Percentiles rank a stretch among this genome's conserved stretches.
Conservation (phyloP, 176 grass and related monocot species). For the bread wheat (Triticum aestivum) region DNA sequence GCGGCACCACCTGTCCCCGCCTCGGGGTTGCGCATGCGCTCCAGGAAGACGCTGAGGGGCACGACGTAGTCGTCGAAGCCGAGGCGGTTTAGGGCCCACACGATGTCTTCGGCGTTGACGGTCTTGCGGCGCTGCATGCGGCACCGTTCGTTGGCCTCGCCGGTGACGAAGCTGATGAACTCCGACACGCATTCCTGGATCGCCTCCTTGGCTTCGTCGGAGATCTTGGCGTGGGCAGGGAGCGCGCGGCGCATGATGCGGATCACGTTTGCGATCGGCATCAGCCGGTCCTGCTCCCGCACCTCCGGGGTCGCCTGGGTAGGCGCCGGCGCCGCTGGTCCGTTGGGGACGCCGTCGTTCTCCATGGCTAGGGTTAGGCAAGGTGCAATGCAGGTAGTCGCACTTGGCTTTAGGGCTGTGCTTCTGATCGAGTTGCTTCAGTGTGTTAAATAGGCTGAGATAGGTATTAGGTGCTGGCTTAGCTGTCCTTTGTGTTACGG, state of each 20-base stretch:
- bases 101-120: constrained; percentile 69
- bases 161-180: constrained; percentile 82
- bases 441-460: constrained; percentile 13
- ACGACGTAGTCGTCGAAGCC: constrained; percentile 69
- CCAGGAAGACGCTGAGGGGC: constrained; percentile 39
- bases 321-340: neutral
- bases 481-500: neutral
- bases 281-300: constrained; percentile 66
- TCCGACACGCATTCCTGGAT: constrained; percentile 82
- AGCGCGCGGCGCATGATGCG: constrained; percentile 66
- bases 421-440: neutral
- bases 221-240: constrained; percentile 65
- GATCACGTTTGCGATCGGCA: constrained; percentile 72
- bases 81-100: constrained; percentile 67
- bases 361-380: neutral
- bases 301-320: neutral
- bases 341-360: neutral
- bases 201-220: constrained; percentile 71
- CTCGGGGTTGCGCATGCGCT: constrained; percentile 46
- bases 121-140: constrained; percentile 74
- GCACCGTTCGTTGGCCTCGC: constrained; percentile 73
- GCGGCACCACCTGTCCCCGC: neutral
- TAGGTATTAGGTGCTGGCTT: neutral
- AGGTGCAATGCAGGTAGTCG: neutral
- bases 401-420: neutral